Evolutionary conservation across 768 basidiomycete genomes (phyloP).

Genomic region (Lentinula raphanica): DNA sequence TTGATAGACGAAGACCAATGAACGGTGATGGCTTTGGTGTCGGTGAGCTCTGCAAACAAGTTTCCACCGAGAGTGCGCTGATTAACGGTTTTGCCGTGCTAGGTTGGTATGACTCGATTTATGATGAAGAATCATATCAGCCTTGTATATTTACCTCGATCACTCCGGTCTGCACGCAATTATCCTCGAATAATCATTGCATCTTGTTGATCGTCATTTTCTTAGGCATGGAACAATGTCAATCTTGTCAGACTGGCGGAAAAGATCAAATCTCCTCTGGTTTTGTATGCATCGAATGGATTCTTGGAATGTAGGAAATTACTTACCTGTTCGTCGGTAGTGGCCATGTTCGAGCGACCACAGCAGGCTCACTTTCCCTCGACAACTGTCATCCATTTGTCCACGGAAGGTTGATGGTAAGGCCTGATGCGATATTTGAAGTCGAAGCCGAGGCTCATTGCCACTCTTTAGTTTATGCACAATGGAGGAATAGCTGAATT

Average conservation of each 20-base stretch:
- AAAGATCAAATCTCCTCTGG: conserved; percentile 93
- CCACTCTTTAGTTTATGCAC: conserved; percentile 78
- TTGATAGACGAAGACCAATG: conserved; percentile 80
- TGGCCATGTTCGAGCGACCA: conserved; percentile 91
- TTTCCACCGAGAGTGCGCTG: neutral
- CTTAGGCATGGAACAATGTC: conserved; percentile 78
- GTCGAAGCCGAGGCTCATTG: neutral
- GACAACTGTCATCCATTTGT: conserved; percentile 96
- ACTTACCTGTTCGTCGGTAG: conserved; percentile 26
- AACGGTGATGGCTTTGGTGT: conserved; percentile 97
- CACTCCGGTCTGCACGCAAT: conserved; percentile 61
- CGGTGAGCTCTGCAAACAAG: conserved; percentile 39
- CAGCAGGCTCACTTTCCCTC: conserved; percentile 83
- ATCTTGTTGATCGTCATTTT: neutral
- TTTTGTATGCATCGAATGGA: conserved; percentile 60
- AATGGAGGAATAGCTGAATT: conserved; percentile 94
- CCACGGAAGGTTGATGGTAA: conserved; percentile 87
- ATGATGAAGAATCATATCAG: conserved; percentile 75
- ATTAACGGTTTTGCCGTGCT: neutral
- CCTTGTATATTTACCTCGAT: conserved; percentile 96
- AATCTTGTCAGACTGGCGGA: conserved; percentile 93
- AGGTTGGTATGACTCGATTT: conserved; percentile 94
- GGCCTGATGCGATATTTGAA: neutral
- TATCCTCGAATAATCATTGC: neutral
- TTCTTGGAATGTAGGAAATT: neutral